A percentile compares a stretch with the other conserved stretches of the same genome.
phyloP scores from a whole-genome alignment of 345 rosid genomes.

The Cardiospermum halicacabum region DNA sequence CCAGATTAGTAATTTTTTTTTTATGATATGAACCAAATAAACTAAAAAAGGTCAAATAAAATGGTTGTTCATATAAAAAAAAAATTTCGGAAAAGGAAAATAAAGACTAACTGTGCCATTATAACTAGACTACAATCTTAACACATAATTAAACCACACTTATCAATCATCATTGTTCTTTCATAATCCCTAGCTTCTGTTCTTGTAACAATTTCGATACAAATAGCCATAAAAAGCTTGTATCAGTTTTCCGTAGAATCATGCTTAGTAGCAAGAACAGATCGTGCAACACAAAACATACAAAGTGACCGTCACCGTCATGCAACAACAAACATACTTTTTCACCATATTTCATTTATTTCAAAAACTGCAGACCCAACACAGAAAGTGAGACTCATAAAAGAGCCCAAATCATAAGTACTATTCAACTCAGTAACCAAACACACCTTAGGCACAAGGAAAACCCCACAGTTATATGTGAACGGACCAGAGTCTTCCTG shows the following conservation, averaged over 20 bases:
- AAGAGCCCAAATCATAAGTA: not conserved
- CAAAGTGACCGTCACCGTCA: no score
- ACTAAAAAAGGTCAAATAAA: no score
- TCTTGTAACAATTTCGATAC: not conserved
- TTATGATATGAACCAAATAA: no score
- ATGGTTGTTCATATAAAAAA: no score
- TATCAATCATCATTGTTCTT: not conserved
- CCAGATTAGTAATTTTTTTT: no score
- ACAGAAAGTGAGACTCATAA: not conserved
- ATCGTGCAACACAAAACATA: slow-evolving; percentile 4
- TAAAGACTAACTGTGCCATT: not conserved
- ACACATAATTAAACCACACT: not conserved
- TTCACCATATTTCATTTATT: not conserved
- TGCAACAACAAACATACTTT: not conserved
- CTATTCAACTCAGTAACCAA: not conserved
- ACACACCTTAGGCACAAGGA: slow-evolving; percentile 86
- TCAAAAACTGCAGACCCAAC: not conserved
- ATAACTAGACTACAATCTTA: not conserved
- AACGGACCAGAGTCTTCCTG: slow-evolving; percentile 40
- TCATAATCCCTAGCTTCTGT: not conserved
- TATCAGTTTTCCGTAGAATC: not conserved
- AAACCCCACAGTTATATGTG: slow-evolving; percentile 65
- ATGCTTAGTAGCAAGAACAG: not conserved
- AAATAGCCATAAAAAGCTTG: not conserved
- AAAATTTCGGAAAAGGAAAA: not conserved